phyloP scores from a whole-genome alignment of 192 early-diverging fungal species.

The Backusella sp. region DNA sequence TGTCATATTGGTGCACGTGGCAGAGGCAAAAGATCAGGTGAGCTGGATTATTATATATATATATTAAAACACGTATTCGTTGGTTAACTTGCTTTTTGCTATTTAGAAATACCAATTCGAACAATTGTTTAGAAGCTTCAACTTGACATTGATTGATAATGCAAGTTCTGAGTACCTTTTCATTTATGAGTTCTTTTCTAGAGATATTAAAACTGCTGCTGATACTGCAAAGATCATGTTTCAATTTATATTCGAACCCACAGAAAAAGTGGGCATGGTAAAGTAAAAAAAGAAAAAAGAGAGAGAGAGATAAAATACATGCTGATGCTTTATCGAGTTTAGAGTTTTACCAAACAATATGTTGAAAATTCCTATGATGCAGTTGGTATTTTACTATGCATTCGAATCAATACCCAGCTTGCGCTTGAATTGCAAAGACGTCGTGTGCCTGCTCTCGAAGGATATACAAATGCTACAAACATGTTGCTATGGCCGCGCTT shows the following conservation, averaged over 20 bases:
- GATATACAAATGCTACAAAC: constrained; percentile 86
- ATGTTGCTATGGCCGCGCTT: constrained; percentile 95
- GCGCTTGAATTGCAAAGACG: constrained; percentile 80
- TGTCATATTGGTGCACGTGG: constrained; percentile 82
- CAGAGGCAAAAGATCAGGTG: constrained; percentile 72
- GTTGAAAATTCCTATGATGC: constrained; percentile 84
- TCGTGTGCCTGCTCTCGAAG: constrained; percentile 78
- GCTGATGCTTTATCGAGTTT: neutral
- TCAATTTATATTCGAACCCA: constrained; percentile 87
- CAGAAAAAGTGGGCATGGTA: constrained; percentile 70
- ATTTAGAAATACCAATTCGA: constrained; percentile 82
- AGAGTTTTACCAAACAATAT: constrained; percentile 57
- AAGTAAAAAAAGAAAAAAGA: neutral
- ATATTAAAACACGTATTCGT: too few relatives aligned
- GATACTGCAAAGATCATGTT: constrained; percentile 72
- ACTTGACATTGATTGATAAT: constrained; percentile 90
- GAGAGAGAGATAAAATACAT: neutral
- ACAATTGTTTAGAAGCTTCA: constrained; percentile 87
- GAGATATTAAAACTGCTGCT: constrained; percentile 57
- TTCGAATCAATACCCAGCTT: constrained; percentile 83
- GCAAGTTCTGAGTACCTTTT: constrained; percentile 95
- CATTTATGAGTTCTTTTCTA: constrained; percentile 85
- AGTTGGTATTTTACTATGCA: constrained; percentile 85
- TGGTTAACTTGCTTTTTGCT: too few relatives aligned
- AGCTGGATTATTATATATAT: neutral